Base-by-base conservation (phyloP, 2,329 filamentous ascomycete species). In the Thermothelomyces thermophilus region DNA sequence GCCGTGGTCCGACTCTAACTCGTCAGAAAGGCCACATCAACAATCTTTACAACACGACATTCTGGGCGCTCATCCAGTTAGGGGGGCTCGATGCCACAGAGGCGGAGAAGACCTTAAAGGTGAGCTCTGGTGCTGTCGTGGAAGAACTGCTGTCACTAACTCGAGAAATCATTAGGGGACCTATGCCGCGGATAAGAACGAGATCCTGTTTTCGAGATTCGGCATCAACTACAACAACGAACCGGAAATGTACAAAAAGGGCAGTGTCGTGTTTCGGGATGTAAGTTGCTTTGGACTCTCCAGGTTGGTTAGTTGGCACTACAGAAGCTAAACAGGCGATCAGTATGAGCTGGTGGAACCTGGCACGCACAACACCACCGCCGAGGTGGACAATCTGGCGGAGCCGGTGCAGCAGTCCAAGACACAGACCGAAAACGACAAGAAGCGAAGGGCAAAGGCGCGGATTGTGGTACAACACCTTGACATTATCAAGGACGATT, bases 41-140 rank as follows among this genome's bases (percentile, higher is more conserved):
- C 68, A 98, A 98, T 63, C 78, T 98, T 4, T 98, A 96, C 69
- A 98, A 98, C 66, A 98, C 93, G 0, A 88, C 89, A 0, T 97
- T 97, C 66, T 98, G 93, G 93, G 75, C 84, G 1, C 73, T 98
- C 61, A 85, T 97, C 19, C 81, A 88, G 56, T 73, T 81, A 41
- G 90, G 87, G 2, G 86, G 84, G 0, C 77, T 93, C 72, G 83
- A 79, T 46, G 79, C 82, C 26, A 84, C 83, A 44, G 85, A 88
- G 51, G 93, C 93, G 0, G 91, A 97, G 65, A 79, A 85, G 62
- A 79, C 80, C 52, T 76, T 98, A 39, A 83, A 87, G 60, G 86
- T 87, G 65, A 58, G 73, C 60, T n/a, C 10, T 20, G 8, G 14
- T 33, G 20, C 33, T 35, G 8, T 9, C 9, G 30, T 10, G 9